A percentile compares a stretch with the other conserved stretches of the same genome.
Conservation (phyloP, 1,284 basidiomycete species). For the Naganishia sp. region DNA sequence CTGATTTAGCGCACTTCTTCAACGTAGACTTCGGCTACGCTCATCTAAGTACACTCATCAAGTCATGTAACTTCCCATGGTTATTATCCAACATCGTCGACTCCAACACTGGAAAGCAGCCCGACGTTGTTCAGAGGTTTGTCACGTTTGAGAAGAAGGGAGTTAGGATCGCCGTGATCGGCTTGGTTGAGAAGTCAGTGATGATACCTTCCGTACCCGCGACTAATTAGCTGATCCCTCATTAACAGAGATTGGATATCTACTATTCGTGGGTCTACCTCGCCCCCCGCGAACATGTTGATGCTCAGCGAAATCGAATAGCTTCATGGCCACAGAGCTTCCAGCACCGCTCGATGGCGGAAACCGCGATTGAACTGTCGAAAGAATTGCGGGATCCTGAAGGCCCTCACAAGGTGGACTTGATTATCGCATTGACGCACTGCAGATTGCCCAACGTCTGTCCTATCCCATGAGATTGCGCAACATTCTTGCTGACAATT, state of each 20-base stretch:
- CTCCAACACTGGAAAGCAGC: constrained; percentile 61
- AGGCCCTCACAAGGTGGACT: constrained; percentile 68
- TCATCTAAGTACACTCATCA: constrained; percentile 71
- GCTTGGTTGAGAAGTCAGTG: constrained; percentile 75
- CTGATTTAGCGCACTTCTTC: too few relatives aligned
- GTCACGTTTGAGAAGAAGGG: constrained; percentile 67
- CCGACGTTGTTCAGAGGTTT: constrained; percentile 63
- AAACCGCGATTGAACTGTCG: constrained; percentile 67
- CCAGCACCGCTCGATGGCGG: constrained; percentile 67
- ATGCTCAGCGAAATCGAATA: neutral
- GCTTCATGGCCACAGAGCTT: constrained; percentile 75
- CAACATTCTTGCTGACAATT: constrained; percentile 7
- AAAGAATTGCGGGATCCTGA: constrained; percentile 68
- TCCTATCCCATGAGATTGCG: neutral
- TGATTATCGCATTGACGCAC: constrained; percentile 81
- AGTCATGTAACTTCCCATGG: constrained; percentile 70
- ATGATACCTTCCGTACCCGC: neutral
- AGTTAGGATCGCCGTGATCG: constrained; percentile 72
- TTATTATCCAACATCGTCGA: constrained; percentile 74
- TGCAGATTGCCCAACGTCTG: constrained; percentile 68
- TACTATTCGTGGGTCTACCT: constrained; percentile 60
- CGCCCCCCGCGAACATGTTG: neutral
- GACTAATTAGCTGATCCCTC: neutral
- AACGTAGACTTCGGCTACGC: constrained; percentile 60
- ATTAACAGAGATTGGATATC: constrained; percentile 73